These are phyloP conservation scores for Aspergillus bertholletiae DNA, from an alignment of 495 filamentous ascomycete species.

Conservation along the genomic window DNA sequence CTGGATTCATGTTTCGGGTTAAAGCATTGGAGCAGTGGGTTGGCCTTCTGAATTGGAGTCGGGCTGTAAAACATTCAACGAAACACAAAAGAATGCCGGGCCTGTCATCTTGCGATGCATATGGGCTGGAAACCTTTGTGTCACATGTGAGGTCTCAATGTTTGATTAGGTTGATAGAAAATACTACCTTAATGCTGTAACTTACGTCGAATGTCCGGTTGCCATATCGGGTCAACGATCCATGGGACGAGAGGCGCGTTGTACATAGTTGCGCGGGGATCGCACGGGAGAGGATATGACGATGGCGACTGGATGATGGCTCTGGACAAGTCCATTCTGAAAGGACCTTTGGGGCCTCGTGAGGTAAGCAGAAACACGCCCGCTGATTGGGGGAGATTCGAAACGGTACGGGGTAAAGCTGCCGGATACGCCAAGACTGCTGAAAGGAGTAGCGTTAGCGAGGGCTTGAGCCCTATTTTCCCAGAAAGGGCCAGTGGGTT, in stretches of 20 bases:
- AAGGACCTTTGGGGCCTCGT: background rate
- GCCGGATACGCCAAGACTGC: constrained; percentile 9
- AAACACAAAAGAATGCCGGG: constrained; percentile 4
- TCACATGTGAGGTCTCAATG: constrained; percentile 7
- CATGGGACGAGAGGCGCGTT: background rate
- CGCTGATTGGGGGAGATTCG: constrained; percentile 25
- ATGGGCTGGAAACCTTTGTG: constrained; percentile 6
- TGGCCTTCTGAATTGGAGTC: background rate
- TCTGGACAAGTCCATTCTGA: background rate
- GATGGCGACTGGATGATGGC: background rate
- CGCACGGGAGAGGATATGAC: background rate
- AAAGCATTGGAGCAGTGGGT: constrained; percentile 6
- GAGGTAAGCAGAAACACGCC: constrained; percentile 1
- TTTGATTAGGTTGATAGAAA: constrained; percentile 17
- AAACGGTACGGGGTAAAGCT: constrained; percentile 2
- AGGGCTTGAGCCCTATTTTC: constrained; percentile 41
- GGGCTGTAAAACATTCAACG: background rate
- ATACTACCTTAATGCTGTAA: background rate
- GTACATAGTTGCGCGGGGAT: no score
- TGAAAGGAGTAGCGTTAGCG: constrained; percentile 33
- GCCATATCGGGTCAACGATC: background rate
- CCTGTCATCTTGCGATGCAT: constrained; percentile 3
- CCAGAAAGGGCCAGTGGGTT: constrained; percentile 28
- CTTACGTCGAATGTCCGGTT: background rate
- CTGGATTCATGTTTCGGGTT: background rate